These are phyloP conservation scores for Astrothelium subdiscretum DNA, from an alignment of 495 filamentous ascomycete genomes.

Conservation along the genomic window DNA sequence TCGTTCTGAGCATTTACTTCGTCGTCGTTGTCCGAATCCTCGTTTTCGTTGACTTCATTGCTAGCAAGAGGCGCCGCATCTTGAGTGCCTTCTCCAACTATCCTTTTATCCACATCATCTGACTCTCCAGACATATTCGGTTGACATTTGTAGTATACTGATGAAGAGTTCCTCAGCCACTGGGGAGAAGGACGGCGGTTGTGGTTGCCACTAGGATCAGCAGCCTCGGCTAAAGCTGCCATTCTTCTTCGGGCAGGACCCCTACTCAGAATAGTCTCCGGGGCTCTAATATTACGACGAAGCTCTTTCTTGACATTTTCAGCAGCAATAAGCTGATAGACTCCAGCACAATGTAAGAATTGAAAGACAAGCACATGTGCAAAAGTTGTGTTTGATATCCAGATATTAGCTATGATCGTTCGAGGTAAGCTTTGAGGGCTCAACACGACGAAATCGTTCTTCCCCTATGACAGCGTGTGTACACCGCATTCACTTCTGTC, in stretches of 20 bases:
- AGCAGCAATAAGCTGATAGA: too few relatives aligned
- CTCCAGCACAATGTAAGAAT: too few relatives aligned
- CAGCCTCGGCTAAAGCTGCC: not conserved
- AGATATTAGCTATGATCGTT: too few relatives aligned
- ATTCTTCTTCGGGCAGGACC: not conserved
- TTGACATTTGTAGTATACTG: not conserved
- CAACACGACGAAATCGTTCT: too few relatives aligned
- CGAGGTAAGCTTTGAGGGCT: too few relatives aligned
- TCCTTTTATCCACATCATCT: not conserved
- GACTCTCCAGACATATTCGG: not conserved
- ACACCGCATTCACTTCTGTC: too few relatives aligned
- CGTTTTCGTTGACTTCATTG: not conserved
- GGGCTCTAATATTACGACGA: too few relatives aligned
- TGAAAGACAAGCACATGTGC: too few relatives aligned
- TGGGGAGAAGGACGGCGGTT: not conserved
- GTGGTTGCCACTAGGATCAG: not conserved
- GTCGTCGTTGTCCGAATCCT: not conserved
- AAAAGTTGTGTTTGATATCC: too few relatives aligned
- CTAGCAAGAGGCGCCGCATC: not conserved
- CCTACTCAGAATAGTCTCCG: too few relatives aligned
- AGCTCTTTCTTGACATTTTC: too few relatives aligned
- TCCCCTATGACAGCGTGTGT: too few relatives aligned
- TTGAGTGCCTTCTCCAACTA: not conserved
- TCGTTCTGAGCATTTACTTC: conserved; percentile 7
- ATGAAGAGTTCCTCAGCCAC: not conserved